A percentile compares a stretch with the other conserved stretches of the same genome.
Evolutionary conservation across 306 rosid genomes (phyloP).

Genomic region (Luffa aegyptiaca): DNA sequence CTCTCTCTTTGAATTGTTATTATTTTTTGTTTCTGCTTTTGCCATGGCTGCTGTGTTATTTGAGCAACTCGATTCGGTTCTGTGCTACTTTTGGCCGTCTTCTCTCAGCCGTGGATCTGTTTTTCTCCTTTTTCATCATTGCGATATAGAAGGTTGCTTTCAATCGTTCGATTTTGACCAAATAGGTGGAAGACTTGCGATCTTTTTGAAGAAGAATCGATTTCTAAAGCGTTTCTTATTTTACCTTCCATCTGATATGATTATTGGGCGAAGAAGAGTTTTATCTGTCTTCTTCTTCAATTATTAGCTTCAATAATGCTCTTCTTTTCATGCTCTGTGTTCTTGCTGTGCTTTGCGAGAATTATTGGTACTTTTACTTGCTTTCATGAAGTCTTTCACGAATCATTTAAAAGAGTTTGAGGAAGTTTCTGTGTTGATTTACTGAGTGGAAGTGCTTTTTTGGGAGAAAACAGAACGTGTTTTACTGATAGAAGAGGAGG

Average conservation of each 20-base stretch:
- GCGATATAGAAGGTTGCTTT: background rate
- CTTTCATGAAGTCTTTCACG: background rate
- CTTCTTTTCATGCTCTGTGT: background rate
- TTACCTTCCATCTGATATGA: background rate
- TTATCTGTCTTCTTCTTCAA: background rate
- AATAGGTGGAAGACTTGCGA: background rate
- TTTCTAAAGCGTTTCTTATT: background rate
- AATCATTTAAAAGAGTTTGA: background rate
- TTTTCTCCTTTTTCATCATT: background rate
- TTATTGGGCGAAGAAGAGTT: background rate
- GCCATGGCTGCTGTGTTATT: background rate
- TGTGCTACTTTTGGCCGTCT: background rate
- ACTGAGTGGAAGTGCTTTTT: slow-evolving; percentile 1
- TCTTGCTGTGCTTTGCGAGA: background rate
- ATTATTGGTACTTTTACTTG: background rate
- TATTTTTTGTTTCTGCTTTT: background rate
- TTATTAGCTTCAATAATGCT: background rate
- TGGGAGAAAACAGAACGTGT: background rate
- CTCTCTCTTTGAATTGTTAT: background rate
- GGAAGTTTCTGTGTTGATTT: background rate
- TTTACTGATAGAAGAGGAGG: background rate
- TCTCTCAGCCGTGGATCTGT: background rate
- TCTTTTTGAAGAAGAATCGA: background rate
- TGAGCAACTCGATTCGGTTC: background rate
- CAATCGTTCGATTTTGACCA: background rate